Conservation (phyloP, 495 filamentous ascomycete genomes). For the Baudoinia panamericana region DNA sequence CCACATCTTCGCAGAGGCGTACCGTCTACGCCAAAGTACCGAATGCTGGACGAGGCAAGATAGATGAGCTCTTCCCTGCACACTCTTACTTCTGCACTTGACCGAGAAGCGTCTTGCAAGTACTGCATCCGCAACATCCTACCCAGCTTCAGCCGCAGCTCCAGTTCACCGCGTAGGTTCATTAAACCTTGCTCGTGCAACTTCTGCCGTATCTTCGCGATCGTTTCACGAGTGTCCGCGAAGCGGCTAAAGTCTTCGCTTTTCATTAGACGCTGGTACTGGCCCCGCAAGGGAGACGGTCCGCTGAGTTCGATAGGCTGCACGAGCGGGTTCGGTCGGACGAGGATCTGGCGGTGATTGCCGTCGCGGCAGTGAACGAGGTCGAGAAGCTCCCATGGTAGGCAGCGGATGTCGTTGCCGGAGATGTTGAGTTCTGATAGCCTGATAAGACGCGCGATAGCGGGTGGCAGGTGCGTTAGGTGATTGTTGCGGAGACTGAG, state of each 20-base stretch:
- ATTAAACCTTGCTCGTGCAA: conserved; percentile 1
- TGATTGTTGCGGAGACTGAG: conserved; percentile 62
- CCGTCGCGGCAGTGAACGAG: conserved; percentile 39
- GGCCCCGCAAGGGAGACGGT: conserved; percentile 27
- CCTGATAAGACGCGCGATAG: conserved; percentile 49
- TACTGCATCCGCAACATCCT: conserved; percentile 3
- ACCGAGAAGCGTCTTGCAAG: conserved; percentile 4
- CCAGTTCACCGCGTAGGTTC: conserved; percentile 14
- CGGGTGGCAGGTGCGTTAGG: conserved; percentile 48
- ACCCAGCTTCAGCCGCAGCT: conserved; percentile 14
- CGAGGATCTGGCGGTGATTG: conserved; percentile 34
- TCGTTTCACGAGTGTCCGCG: conserved; percentile 3
- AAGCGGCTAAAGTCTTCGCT: conserved; percentile 8
- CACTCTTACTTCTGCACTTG: conserved; percentile 3
- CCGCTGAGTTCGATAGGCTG: conserved; percentile 17
- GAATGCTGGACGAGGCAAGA: conserved; percentile 16
- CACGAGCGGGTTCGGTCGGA: conserved; percentile 38
- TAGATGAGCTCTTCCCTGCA: conserved; percentile 18
- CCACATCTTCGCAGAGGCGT: conserved; percentile 15
- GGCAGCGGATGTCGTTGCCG: conserved; percentile 50
- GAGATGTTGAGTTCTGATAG: conserved; percentile 57
- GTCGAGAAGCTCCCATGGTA: conserved; percentile 59
- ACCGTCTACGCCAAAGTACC: conserved; percentile 36
- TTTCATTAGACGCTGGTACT: conserved; percentile 36
- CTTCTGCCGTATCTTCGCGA: conserved; percentile 3